Conservation (phyloP, 768 basidiomycete genomes). For the Phanerochaete sordida region DNA sequence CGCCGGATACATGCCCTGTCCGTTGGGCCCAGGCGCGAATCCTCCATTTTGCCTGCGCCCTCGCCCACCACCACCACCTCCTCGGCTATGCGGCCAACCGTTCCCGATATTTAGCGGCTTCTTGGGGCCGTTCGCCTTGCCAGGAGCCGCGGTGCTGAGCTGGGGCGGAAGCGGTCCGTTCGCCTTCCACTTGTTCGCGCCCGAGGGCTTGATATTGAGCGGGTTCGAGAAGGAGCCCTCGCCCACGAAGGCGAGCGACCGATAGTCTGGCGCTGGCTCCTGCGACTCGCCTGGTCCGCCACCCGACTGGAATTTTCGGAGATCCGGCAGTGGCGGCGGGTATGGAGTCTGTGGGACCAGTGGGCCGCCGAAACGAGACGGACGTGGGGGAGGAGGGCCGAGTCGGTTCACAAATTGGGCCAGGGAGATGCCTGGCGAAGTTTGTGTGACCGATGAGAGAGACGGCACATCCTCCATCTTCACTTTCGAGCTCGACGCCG, state of each 20-base stretch:
- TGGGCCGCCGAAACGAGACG: neutral
- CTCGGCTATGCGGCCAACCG: conserved; percentile 41
- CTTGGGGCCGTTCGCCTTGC: conserved; percentile 28
- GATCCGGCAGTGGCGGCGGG: neutral
- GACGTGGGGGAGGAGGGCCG: neutral
- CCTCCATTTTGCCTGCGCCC: neutral
- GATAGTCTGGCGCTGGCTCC: conserved; percentile 32
- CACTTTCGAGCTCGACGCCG: conserved; percentile 38
- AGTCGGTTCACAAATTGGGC: conserved; percentile 9
- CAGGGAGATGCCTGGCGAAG: neutral
- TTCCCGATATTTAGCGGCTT: conserved; percentile 44
- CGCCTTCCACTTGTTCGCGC: neutral
- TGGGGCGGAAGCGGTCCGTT: conserved; percentile 1
- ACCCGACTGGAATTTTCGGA: neutral
- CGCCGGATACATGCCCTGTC: neutral
- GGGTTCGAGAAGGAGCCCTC: conserved; percentile 48
- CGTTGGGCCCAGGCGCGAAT: neutral
- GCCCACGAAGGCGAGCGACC: conserved; percentile 36
- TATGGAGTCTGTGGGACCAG: neutral
- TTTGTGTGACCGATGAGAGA: neutral
- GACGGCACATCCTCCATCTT: conserved; percentile 12
- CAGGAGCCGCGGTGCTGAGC: conserved; percentile 8
- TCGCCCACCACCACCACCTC: neutral
- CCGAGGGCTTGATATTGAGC: conserved; percentile 50
- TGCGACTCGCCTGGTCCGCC: conserved; percentile 3